Evolutionary conservation across 768 basidiomycete species (phyloP), one percentile per base, ranked within the genome.

Genomic region (Panaeolus cyanescens): DNA sequence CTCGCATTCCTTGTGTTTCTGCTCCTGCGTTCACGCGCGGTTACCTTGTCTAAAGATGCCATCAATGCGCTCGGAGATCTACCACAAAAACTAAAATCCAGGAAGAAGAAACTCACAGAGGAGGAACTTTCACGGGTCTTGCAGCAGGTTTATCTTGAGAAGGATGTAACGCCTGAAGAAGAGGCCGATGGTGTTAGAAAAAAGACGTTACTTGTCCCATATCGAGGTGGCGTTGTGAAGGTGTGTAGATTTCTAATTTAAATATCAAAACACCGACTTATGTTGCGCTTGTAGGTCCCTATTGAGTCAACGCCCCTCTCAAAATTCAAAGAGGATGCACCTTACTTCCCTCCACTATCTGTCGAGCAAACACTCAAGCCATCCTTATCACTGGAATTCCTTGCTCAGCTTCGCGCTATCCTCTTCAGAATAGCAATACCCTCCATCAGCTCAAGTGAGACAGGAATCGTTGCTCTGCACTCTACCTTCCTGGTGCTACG

Each of bases 401-500:
- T 93, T 61, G 76, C 80, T 19, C 93, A 95, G 68, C 85, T 96
- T 9, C 74, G 84, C 15, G 85, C 92, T 2, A 86, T 96, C 56
- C 72, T 95, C 2, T 73, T 85, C 30, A 85, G 89, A 20, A 85
- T 97, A 61, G 87, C 73, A 83, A 20, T 86, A 89, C 67, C 92
- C 85, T 19, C 84, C 81, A 71, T 68, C 64, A 78, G 74, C 28
- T 86, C 86, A 1, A 88, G 88, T 64, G 95, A 98, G 68, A 80
- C 88, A 0, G 77, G 89, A 32, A 80, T 97, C 33, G 80, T 98
- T 17, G 74, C 84, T 6, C 72, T 89, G 0, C 96, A 98, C 74
- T 93, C 93, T 0, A 83, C 83, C 59, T 98, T 98, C 74, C 83
- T 99, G 57, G 83, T 98, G 2, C 74, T 92, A 25, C 78, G 96